Evolutionary conservation across 306 rosid species (phyloP).

Genomic region (Luffa aegyptiaca): DNA sequence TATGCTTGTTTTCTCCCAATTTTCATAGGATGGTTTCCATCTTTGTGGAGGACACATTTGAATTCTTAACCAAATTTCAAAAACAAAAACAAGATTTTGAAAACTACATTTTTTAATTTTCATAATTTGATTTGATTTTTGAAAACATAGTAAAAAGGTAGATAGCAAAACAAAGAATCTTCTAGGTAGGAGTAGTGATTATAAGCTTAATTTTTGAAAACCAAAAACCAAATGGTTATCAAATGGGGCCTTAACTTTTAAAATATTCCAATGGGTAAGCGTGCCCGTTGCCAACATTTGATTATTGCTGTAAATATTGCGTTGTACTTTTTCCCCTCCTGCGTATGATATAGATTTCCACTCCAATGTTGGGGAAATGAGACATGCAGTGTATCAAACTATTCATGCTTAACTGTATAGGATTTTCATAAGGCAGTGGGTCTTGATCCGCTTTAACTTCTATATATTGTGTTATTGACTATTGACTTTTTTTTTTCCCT

Average conservation of each 20-base stretch:
- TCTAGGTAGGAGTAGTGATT: no score
- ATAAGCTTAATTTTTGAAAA: no score
- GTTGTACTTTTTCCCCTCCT: not conserved
- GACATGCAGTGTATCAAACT: not conserved
- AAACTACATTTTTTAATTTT: no score
- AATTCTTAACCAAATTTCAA: no score
- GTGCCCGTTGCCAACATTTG: not conserved
- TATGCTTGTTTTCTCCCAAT: no score
- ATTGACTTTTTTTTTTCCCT: not conserved
- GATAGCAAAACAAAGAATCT: no score
- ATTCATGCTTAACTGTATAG: not conserved
- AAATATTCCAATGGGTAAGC: not conserved
- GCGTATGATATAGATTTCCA: not conserved
- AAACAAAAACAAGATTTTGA: no score
- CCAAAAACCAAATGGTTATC: no score
- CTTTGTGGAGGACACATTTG: no score
- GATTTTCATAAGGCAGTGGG: not conserved
- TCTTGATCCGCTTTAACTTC: not conserved
- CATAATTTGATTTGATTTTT: no score
- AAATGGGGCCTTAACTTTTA: not conserved
- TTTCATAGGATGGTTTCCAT: no score
- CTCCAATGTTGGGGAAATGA: not conserved
- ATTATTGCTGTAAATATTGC: not conserved
- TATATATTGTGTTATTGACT: not conserved
- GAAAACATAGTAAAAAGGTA: no score